These are phyloP conservation scores for Physcomitrium patens DNA, from an alignment of 225 moss, liverwort and hornwort species.

Conservation along the genomic window DNA sequence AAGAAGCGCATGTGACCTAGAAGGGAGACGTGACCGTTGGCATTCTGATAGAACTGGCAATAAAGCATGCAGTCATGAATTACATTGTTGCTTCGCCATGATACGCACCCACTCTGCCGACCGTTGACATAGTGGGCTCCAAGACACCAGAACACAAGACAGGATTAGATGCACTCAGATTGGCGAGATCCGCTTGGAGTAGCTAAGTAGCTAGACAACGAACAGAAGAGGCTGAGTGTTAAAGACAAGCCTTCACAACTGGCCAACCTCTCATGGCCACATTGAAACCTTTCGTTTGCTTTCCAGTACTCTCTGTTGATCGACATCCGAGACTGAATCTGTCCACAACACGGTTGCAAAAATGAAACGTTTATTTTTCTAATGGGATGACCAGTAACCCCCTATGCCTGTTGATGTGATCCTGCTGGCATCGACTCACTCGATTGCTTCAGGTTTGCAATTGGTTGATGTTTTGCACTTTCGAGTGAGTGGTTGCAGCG, in stretches of 20 bases:
- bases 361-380: background rate
- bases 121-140: conserved; percentile 20
- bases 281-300: conserved; percentile 10
- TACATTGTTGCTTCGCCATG: background rate
- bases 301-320: no score
- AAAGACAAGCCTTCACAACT: conserved; percentile 16
- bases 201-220: background rate
- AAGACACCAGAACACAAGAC: background rate
- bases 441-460: no score
- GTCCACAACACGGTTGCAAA: background rate
- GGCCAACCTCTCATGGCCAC: conserved; percentile 3
- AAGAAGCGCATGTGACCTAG: no score
- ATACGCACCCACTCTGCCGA: background rate
- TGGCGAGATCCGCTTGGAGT: background rate
- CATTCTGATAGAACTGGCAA: background rate
- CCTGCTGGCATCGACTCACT: background rate
- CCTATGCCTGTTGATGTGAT: background rate
- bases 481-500: background rate
- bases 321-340: background rate
- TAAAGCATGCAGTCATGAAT: conserved; percentile 10
- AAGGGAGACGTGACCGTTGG: no score
- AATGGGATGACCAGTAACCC: background rate
- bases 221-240: conserved; percentile 2
- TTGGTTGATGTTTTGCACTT: no score
- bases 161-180: conserved; percentile 12